Evolutionary conservation across 1,284 basidiomycete species (phyloP), one percentile per base, ranked within the genome.

Genomic region (Trichosporon inkin): DNA sequence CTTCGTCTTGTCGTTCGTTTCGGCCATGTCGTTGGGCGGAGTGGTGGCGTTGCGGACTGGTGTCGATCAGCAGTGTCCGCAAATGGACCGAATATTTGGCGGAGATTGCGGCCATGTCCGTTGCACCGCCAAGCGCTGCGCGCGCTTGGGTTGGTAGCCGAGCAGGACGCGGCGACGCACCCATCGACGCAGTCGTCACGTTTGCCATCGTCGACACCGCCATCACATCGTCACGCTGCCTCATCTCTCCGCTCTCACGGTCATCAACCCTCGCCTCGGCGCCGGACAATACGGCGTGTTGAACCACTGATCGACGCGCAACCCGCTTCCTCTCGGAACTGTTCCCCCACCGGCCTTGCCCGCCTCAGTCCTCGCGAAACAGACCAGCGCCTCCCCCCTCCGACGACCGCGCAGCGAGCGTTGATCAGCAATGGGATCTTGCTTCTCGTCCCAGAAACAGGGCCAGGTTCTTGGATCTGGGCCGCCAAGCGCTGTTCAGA

Each of bases 1-100:
- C 56, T 56, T 44, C 62, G 58, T 62, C 28, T 32, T 44, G 53
- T 60, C 37, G 32, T 41, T 57, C 28, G 19, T 41, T 24, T 36
- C 10, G 37, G 34, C 14, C 51, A 40, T 51, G 55, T 22, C 47
- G 55, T 7, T 16, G 40, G 28, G 22, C 51, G 11, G 16, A 17
- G 13, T 17, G 16, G 14, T 47, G 44, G 28, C 44, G 44, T 32
- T 28, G 40, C 7, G 24, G 8, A 49, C 28, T 32, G 28, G 28
- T 32, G 44, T 49, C 6, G 44, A 49, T 49, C 44, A 24, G 7
- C 44, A 7, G 14, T 6, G 24, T 6, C 22, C 44, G 44, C 40
- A 13, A 13, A 24, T 14, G 22, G 16, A 28, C 44, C 10, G 44
- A 49, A 28, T 28, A 28, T 49, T 49, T 49, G 44, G 16, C 44